Evolutionary conservation across 768 basidiomycete genomes (phyloP), one percentile per base, ranked within the genome.

Genomic region (Calocera viscosa): DNA sequence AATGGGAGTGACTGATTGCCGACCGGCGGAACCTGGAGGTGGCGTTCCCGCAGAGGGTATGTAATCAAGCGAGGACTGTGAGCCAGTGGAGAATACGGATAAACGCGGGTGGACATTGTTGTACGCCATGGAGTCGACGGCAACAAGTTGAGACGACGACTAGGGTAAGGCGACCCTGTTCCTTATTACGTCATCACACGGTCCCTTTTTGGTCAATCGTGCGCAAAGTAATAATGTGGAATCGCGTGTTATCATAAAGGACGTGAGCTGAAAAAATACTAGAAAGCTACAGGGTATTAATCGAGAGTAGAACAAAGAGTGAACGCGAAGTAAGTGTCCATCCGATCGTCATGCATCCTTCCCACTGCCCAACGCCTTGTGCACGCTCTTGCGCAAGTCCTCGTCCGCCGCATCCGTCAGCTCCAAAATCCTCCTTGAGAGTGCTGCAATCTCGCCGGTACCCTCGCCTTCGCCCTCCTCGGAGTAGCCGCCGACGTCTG

Each of bases 401-500:
- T 64, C 68, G 26, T 41, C 60, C 63, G 89, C 89, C 30, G 84
- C 84, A 43, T 95, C 91, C 19, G 92, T 86, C 71, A 93, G 84
- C 71, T 94, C 92, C 65, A 94, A 77, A 64, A 96, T 96, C 69
- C 91, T 84, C 49, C 88, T 81, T 8, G 89, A 87, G 49, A 98
- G 83, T 30, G 88, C 79, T 69, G 91, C 87, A 70, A 98, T 97
- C 78, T 97, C 95, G 39, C 89, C 87, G 70, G 90, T 89, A 8
- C 94, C 94, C 67, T 94, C 75, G 33, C 75, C 77, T 28, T 73
- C 91, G 1, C 86, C 90, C 1, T 86, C 85, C 43, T 91, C 89
- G 17, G 90, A 91, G 47, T 88, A 91, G 67, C 88, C 87, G 71
- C 89, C 75, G 10, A 28, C 72, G 87, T 40, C 89, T 3, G 87